phyloP scores from a whole-genome alignment of 2,329 filamentous ascomycete species.

The Harringtonia lauricola region DNA sequence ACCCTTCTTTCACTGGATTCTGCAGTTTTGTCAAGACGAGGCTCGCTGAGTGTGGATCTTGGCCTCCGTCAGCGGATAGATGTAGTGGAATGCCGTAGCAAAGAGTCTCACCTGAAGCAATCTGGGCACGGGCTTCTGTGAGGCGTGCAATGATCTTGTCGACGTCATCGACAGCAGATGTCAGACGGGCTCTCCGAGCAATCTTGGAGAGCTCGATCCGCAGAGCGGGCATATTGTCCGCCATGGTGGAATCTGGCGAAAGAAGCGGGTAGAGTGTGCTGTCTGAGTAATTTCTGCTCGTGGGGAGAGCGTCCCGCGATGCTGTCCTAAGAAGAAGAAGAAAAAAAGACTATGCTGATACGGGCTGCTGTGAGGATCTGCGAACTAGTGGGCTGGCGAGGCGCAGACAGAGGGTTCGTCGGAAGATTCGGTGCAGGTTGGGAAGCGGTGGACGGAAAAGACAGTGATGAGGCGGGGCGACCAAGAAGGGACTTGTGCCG shows the following conservation, averaged over 20 bases:
- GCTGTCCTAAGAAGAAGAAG: no score
- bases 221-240: conserved; percentile 35
- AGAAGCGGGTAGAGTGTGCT: no score
- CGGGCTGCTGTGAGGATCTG: no score
- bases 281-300: no score
- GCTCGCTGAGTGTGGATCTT: conserved; percentile 59
- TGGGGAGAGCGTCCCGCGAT: no score
- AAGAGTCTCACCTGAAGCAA: conserved; percentile 50
- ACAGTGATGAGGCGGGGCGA: not conserved
- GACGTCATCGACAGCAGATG: conserved; percentile 64
- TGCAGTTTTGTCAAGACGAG: conserved; percentile 75
- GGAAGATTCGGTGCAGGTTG: no score
- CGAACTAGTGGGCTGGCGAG: no score
- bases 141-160: conserved; percentile 75
- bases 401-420: no score
- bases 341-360: no score
- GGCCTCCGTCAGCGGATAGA: conserved; percentile 14
- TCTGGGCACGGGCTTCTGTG: conserved; percentile 58
- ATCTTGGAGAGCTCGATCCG: conserved; percentile 67
- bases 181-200: conserved; percentile 56
- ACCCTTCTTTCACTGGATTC: conserved; percentile 68
- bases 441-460: no score
- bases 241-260: conserved; percentile 8
- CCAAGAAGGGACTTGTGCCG: no score
- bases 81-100: no score